Conservation (phyloP, 139 green algal species). For the Volvox africanus region DNA sequence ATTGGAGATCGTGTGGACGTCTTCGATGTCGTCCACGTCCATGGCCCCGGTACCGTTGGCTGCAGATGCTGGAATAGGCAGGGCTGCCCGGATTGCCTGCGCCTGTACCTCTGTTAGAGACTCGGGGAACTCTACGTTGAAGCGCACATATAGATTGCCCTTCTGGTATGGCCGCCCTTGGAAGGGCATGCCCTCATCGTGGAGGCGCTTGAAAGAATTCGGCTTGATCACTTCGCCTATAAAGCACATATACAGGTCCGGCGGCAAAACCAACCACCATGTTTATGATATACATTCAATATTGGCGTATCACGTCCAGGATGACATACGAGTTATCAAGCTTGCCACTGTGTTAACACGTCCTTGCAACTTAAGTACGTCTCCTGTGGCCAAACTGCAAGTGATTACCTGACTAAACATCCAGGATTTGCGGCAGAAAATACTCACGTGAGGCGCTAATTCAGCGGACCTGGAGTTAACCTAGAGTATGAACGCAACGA, state of each 20-base stretch:
- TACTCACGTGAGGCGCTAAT: no score
- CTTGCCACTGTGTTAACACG: background rate
- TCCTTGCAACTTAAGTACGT: no score
- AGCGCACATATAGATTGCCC: slow-evolving; percentile 96
- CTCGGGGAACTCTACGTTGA: slow-evolving; percentile 92
- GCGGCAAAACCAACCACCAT: no score
- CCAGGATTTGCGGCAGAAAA: no score
- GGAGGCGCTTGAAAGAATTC: slow-evolving; percentile 81
- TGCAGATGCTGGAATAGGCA: background rate
- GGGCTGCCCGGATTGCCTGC: background rate
- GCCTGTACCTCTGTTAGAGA: slow-evolving; percentile 49
- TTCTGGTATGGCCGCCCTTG: slow-evolving; percentile 92
- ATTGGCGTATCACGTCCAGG: no score
- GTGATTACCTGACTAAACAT: no score
- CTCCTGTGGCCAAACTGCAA: no score
- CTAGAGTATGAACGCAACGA: no score
- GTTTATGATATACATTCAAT: no score
- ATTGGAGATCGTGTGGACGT: slow-evolving; percentile 65
- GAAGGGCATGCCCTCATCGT: slow-evolving; percentile 97
- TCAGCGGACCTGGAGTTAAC: no score
- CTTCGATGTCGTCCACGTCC: slow-evolving; percentile 84
- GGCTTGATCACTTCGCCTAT: slow-evolving; percentile 94
- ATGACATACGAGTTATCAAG: background rate
- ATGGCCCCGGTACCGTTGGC: slow-evolving; percentile 66
- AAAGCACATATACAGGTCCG: background rate